Conservation (phyloP, 2,329 filamentous ascomycete genomes). For the Hymenotorrendiella dingleyae region DNA sequence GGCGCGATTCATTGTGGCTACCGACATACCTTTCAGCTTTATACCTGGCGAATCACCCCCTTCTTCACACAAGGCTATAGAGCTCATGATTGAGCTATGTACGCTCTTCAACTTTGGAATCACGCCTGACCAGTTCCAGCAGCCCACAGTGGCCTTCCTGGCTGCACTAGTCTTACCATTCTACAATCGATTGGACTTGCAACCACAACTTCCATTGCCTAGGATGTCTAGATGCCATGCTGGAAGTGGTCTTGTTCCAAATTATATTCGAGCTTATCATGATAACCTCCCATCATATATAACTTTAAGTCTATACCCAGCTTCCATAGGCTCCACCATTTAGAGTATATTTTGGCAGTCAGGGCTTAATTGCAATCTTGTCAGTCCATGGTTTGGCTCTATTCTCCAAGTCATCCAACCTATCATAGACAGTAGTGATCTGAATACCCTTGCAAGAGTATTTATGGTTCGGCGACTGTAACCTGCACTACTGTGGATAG, state of each 20-base stretch:
- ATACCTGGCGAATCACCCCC: conserved; percentile 3
- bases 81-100: conserved; percentile 6
- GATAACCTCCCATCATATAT: conserved; percentile 9
- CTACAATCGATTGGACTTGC: conserved; percentile 6
- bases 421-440: conserved; percentile 5
- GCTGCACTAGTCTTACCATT: conserved; percentile 8
- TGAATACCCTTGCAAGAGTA: conserved; percentile 7
- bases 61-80: conserved; percentile 4
- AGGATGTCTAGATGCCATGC: conserved; percentile 1
- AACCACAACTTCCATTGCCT: conserved; percentile 7
- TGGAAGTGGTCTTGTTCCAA: background rate
- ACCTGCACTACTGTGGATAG: conserved; percentile 6
- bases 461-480: conserved; percentile 3
- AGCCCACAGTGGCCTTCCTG: conserved; percentile 7
- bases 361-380: conserved; percentile 7
- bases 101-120: conserved; percentile 6
- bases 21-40: conserved; percentile 2
- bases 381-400: conserved; percentile 9
- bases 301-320: conserved; percentile 8
- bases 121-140: conserved; percentile 2
- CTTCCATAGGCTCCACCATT: conserved; percentile 5
- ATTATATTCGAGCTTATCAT: conserved; percentile 8
- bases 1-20: background rate
- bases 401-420: conserved; percentile 7
- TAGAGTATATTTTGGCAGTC: conserved; percentile 5